Evolutionary conservation across 371 early-diverging fungal genomes (phyloP).

Genomic region (Mortierella sp.): DNA sequence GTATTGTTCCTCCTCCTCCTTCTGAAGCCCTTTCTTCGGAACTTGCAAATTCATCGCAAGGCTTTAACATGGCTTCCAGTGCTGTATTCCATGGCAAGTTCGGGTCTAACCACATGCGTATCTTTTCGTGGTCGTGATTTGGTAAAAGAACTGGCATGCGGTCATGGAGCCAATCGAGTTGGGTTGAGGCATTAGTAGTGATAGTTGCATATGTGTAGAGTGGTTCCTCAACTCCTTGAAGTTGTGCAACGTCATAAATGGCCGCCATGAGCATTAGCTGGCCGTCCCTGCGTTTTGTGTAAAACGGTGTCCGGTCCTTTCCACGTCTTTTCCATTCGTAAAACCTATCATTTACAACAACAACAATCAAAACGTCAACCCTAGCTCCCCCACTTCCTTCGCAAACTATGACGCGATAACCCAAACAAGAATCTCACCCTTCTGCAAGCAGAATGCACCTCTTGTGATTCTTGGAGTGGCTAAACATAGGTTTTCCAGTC

Average conservation of each 20-base stretch:
- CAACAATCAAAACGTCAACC: background rate
- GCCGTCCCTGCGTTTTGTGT: conserved; percentile 66
- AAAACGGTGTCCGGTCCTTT: conserved; percentile 67
- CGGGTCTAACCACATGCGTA: conserved; percentile 70
- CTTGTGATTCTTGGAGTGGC: conserved; percentile 60
- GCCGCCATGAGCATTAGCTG: conserved; percentile 73
- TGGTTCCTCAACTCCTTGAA: conserved; percentile 52
- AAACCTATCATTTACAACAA: conserved; percentile 57
- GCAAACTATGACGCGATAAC: too few species aligned
- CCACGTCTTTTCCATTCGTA: conserved; percentile 77
- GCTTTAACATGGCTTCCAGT: conserved; percentile 59
- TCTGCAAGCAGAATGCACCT: conserved; percentile 78
- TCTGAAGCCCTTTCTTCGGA: conserved; percentile 37
- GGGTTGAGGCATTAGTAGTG: conserved; percentile 63
- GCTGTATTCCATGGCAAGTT: conserved; percentile 51
- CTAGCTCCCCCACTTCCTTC: too few species aligned
- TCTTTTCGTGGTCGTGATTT: conserved; percentile 56
- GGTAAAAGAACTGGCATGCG: conserved; percentile 80
- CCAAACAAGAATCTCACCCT: conserved; percentile 57
- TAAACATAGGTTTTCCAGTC: conserved; percentile 63
- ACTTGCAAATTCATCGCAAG: conserved; percentile 62
- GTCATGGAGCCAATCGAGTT: conserved; percentile 70
- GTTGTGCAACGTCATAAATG: conserved; percentile 60
- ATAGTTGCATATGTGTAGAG: conserved; percentile 68
- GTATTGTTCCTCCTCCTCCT: background rate